Conservation (phyloP, 768 basidiomycete genomes). For the Lactarius tabidus region DNA sequence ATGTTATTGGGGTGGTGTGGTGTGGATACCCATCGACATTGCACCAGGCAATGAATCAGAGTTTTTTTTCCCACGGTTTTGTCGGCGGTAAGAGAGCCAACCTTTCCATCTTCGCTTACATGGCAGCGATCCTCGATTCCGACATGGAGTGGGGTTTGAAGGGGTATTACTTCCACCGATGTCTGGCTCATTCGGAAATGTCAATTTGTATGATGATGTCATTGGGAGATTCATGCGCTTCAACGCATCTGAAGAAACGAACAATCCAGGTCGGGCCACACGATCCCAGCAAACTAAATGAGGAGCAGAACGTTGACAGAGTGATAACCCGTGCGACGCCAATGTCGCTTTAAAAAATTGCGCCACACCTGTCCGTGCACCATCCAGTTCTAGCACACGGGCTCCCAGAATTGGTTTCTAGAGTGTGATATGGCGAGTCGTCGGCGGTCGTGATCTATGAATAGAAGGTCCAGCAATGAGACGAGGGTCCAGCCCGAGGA, state of each 20-base stretch:
- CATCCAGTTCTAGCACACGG: constrained; percentile 50
- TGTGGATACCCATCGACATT: neutral
- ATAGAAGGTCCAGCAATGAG: constrained; percentile 54
- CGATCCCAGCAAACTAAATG: neutral
- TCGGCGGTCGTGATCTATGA: constrained; percentile 54
- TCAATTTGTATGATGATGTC: constrained; percentile 51
- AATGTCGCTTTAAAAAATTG: constrained; percentile 36
- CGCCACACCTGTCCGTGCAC: constrained; percentile 56
- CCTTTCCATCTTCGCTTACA: constrained; percentile 47
- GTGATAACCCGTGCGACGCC: constrained; percentile 64
- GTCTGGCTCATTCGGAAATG: constrained; percentile 84
- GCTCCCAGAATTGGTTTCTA: constrained; percentile 67
- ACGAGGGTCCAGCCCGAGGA: neutral
- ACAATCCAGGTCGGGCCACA: neutral
- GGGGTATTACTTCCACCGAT: constrained; percentile 50
- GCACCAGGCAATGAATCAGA: constrained; percentile 3
- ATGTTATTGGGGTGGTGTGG: neutral
- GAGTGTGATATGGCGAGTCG: constrained; percentile 42
- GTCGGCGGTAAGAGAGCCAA: constrained; percentile 57
- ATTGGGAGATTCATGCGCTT: constrained; percentile 76
- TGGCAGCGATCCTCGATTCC: constrained; percentile 85
- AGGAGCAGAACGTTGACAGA: constrained; percentile 60
- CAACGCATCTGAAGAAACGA: constrained; percentile 41
- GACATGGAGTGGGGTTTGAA: constrained; percentile 40
- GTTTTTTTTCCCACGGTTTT: constrained; percentile 33